Evolutionary conservation across 805 yeast genomes (phyloP).

Genomic region (Metschnikowia cubensis): DNA sequence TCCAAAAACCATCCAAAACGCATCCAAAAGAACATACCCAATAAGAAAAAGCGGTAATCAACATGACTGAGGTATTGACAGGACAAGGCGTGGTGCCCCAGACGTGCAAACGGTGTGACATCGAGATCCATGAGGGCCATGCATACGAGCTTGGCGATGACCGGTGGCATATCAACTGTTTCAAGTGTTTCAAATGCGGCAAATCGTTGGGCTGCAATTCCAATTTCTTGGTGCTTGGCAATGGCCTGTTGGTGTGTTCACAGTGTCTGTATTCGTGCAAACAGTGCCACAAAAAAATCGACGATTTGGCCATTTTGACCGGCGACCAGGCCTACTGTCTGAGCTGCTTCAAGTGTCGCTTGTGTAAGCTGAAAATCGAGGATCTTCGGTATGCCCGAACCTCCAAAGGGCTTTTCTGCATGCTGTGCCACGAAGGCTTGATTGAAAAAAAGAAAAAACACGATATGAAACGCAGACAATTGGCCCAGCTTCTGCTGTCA

Average conservation of each 20-base stretch:
- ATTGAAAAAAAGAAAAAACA: constrained; percentile 70
- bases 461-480: constrained; percentile 42
- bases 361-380: constrained; percentile 80
- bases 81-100: constrained; percentile 15
- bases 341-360: constrained; percentile 82
- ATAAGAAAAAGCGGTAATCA: not conserved
- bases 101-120: constrained; percentile 38
- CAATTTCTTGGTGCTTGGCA: constrained; percentile 86
- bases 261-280: constrained; percentile 90
- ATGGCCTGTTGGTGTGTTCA: constrained; percentile 86
- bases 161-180: constrained; percentile 94
- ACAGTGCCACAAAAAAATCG: constrained; percentile 80
- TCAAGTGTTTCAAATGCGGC: constrained; percentile 81
- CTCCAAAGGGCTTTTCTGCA: constrained; percentile 87
- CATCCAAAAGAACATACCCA: not conserved
- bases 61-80: constrained; percentile 5
- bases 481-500: constrained; percentile 27
- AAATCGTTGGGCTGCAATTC: constrained; percentile 79
- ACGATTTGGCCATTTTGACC: constrained; percentile 88
- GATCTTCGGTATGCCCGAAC: constrained; percentile 91
- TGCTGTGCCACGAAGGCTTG: constrained; percentile 83
- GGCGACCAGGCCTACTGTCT: constrained; percentile 96
- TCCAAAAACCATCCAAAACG: not conserved
- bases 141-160: constrained; percentile 94
- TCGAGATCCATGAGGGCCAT: constrained; percentile 75